These are phyloP conservation scores for Aspergillus saccharolyticus DNA, from an alignment of 495 filamentous ascomycete genomes.

Conservation along the genomic window DNA sequence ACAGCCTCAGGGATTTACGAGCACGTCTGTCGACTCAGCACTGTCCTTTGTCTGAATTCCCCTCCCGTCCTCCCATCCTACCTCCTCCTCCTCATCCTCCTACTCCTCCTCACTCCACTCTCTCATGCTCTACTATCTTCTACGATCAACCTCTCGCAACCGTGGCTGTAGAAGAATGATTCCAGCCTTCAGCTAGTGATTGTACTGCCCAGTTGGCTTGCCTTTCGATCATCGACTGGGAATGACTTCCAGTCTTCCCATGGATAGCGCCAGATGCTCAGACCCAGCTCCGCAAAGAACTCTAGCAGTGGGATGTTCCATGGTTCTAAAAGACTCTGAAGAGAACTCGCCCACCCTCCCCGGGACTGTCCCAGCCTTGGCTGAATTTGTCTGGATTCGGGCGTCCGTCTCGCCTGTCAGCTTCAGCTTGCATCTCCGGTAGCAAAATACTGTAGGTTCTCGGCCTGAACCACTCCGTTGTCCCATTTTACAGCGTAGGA, in stretches of 20 bases:
- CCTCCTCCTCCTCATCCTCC: neutral
- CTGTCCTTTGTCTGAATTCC: neutral
- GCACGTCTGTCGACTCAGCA: neutral
- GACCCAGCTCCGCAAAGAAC: slow-evolving; percentile 4
- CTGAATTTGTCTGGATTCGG: neutral
- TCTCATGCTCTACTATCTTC: neutral
- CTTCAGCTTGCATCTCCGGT: neutral
- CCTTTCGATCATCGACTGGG: neutral
- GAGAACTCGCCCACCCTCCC: neutral
- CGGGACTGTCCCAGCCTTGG: neutral
- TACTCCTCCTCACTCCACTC: neutral
- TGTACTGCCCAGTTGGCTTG: neutral
- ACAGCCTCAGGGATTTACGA: neutral
- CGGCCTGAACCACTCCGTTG: slow-evolving; percentile 1
- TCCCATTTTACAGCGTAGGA: neutral
- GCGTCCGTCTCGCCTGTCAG: neutral
- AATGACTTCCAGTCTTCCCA: neutral
- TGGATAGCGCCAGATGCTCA: neutral
- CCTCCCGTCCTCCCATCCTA: neutral
- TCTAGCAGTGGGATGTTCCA: slow-evolving; percentile 4
- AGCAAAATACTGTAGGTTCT: neutral
- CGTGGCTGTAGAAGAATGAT: neutral
- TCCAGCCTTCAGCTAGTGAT: neutral
- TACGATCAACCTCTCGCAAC: neutral
- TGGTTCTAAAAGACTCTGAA: neutral